Base-by-base conservation (phyloP, 2,329 filamentous ascomycete genomes). In the Phialocephala subalpina region DNA sequence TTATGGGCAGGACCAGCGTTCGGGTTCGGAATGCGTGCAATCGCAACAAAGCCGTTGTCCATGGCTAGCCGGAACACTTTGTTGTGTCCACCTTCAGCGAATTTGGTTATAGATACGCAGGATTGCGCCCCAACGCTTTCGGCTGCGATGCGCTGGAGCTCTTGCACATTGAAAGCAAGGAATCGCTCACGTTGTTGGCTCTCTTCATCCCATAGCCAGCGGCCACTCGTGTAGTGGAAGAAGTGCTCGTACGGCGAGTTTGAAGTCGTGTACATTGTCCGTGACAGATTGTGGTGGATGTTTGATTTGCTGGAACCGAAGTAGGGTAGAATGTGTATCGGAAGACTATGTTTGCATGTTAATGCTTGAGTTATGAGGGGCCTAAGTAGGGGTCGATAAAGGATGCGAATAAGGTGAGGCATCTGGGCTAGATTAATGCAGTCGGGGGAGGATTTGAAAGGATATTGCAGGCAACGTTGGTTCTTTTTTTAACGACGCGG, bases 61-160 rank as follows among this genome's bases (percentile, higher is more conserved):
- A 76, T 75, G 1, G 68, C 47, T 27, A 79, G 67, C 4, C 76
- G 62, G 57, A 80, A 78, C n/a, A 76, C 76, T 63, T 80, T 80
- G 70, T 77, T 80, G 66, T 74, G 80, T 38, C 73, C 73, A 47
- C 78, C 78, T 73, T 80, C 77, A 8, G 71, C 75, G 12, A 80
- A 60, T 66, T 81, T 80, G 9, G 60, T 74, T 12, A 82, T 79
- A 6, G 73, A 74, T 9, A 75, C 68, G 67, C 78, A 81, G 11
- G 49, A 67, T 14, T 71, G 63, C 16, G 77, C 75, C 55, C 76
- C 73, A 59, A 76, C 61, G 56, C 69, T 74, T 53, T 72, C 57
- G 36, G 75, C 75, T 16, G 77, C 77, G 38, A 78, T 58, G 22
- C 66, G 66, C 67, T 78, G 67, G 3, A 82, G 73, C 52, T 73